Conservation (phyloP, 257 asterid genomes). For the Solanum megistacrolobum region DNA sequence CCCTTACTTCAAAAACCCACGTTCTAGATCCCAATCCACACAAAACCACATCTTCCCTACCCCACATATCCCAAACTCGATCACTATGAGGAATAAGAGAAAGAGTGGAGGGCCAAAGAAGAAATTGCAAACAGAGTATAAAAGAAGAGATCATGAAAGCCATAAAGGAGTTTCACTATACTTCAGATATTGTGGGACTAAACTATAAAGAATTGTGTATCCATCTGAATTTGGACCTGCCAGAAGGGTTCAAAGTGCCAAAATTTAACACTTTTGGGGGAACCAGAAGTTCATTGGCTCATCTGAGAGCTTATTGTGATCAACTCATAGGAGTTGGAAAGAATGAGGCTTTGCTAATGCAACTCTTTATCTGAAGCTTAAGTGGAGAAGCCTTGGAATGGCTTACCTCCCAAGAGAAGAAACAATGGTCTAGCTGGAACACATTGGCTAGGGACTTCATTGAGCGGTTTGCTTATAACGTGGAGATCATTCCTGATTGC, state of each 20-base stretch:
- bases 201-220: not conserved
- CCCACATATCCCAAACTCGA: not conserved
- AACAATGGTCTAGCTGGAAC: not conserved
- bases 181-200: not conserved
- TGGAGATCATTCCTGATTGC: not conserved
- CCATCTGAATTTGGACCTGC: not conserved
- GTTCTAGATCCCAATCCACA: not conserved
- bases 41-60: not conserved
- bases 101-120: not conserved
- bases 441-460: not conserved
- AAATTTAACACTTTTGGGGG: not conserved
- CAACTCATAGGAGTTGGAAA: not conserved
- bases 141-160: not conserved
- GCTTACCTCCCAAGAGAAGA: not conserved
- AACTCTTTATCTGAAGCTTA: not conserved
- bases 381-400: not conserved
- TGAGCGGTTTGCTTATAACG: not conserved
- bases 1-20: not conserved
- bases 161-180: not conserved
- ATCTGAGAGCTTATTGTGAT: not conserved
- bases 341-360: not conserved
- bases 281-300: not conserved
- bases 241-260: not conserved
- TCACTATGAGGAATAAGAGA: not conserved
- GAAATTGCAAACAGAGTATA: not conserved